Conservation (phyloP, 495 filamentous ascomycete species). For the Xylaria cubensis region DNA sequence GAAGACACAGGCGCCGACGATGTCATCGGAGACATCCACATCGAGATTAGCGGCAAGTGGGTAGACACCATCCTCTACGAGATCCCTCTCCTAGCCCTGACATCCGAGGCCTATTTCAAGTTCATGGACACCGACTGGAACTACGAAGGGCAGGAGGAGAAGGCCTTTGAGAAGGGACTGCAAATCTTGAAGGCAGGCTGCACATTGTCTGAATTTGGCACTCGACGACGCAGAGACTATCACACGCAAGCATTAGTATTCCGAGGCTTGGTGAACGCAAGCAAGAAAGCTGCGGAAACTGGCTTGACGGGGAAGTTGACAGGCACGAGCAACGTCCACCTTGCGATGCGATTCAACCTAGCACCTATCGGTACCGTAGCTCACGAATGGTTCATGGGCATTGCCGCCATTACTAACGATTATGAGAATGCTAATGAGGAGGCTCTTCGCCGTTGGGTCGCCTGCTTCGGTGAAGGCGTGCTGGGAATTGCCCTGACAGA, state of each 20-base stretch:
- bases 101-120: slow-evolving; percentile 95
- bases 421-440: slow-evolving; percentile 84
- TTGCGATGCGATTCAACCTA: slow-evolving; percentile 88
- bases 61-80: slow-evolving; percentile 97
- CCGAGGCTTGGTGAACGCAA: slow-evolving; percentile 77
- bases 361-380: slow-evolving; percentile 91
- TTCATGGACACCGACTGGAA: slow-evolving; percentile 92
- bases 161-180: slow-evolving; percentile 78
- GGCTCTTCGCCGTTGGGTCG: slow-evolving; percentile 84
- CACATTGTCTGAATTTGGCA: slow-evolving; percentile 92
- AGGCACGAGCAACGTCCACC: slow-evolving; percentile 96
- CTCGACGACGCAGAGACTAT: slow-evolving; percentile 85
- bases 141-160: slow-evolving; percentile 82
- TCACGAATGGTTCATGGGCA: slow-evolving; percentile 99
- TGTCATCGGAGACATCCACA: slow-evolving; percentile 75
- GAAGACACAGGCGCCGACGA: slow-evolving; percentile 69
- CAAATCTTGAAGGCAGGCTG: slow-evolving; percentile 81
- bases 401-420: slow-evolving; percentile 87
- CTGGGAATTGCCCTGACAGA: slow-evolving; percentile 95
- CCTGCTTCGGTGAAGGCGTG: slow-evolving; percentile 89
- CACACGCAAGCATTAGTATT: slow-evolving; percentile 93
- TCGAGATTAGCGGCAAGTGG: slow-evolving; percentile 82
- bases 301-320: slow-evolving; percentile 74
- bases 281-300: slow-evolving; percentile 65
- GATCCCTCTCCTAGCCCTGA: slow-evolving; percentile 88